Evolutionary conservation across 108 stramenopile species (phyloP), one percentile per base, ranked within the genome.

Genomic region (Cyclotella distinguenda): DNA sequence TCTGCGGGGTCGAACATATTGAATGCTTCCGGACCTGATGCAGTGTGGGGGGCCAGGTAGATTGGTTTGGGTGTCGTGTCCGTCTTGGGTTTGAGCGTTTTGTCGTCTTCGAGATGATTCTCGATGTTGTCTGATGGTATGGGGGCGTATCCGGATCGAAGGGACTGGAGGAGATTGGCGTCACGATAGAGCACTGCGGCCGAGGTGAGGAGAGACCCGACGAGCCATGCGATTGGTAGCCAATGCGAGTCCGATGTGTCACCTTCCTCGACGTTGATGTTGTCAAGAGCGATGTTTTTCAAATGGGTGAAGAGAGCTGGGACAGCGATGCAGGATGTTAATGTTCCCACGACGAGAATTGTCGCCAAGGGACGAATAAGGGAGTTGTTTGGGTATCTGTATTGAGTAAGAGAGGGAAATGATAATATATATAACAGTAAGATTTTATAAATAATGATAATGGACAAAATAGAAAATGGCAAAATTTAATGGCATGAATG

Each of bases 1-100:
- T 92, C 83, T 11, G 86, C 89, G 13, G 95, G 95, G 67, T 96
- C 89, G 75, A 96, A 93, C 84, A 94, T 86, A 72, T 96, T 92
- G 82, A 77, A 93, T 9, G 84, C 77, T 21, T 86, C 50, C 39
- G 76, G 53, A 61, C 18, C 10, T 25, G 74, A 10, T 67, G 68
- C 30, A 63, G 84, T 22, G 66, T 58, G 38, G 10, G 63, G 32
- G 2, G 60, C 3, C 7, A 23, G 23, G 53, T 72, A 68, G 40
- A 75, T 32, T 26, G 78, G 72, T 48, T 65, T 39, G 13, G 81
- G 69, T 11, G 71, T 68, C 16, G 32, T 65, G 53, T 83, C 73
- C 50, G 54, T 73, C 8, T 57, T 55, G 27, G 76, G 76, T 59
- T 77, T 77, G 57, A 70, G 68, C 23, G 68, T 77, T 35, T 54